A percentile compares a stretch with the other conserved stretches of the same genome.
phyloP scores from a whole-genome alignment of 768 basidiomycete species.

The Terana coerulea region DNA sequence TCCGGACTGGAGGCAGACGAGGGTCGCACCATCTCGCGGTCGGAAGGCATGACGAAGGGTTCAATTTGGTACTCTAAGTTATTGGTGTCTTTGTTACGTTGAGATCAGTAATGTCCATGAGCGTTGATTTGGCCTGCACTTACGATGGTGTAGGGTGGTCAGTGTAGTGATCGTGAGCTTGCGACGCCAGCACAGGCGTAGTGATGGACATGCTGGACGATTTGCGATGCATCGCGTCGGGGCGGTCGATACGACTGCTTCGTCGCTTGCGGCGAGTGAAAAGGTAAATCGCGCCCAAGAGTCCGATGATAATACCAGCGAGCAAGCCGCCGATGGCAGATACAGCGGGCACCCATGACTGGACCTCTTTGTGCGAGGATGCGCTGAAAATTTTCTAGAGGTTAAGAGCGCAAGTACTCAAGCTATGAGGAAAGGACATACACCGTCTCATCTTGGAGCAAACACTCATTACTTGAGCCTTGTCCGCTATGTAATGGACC shows the following conservation, averaged over 20 bases:
- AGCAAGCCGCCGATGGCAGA: conserved; percentile 21
- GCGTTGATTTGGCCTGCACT: too few species aligned
- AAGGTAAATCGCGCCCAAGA: conserved; percentile 9
- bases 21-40: conserved; percentile 15
- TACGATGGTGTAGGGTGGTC: conserved; percentile 3
- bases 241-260: neutral
- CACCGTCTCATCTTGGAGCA: conserved; percentile 21
- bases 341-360: conserved; percentile 22
- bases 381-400: too few species aligned
- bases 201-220: conserved; percentile 10
- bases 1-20: neutral
- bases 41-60: conserved; percentile 38
- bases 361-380: neutral
- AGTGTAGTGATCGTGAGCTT: conserved; percentile 2
- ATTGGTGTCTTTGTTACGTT: conserved; percentile 11
- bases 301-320: conserved; percentile 19
- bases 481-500: conserved; percentile 57
- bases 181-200: conserved; percentile 4
- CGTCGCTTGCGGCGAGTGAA: neutral
- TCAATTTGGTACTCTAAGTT: conserved; percentile 45
- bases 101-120: neutral
- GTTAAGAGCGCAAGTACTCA: too few species aligned
- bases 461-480: conserved; percentile 38
- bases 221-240: conserved; percentile 7
- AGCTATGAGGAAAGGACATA: neutral